phyloP scores from a whole-genome alignment of 495 filamentous ascomycete species.

The Penicilliopsis zonata region DNA sequence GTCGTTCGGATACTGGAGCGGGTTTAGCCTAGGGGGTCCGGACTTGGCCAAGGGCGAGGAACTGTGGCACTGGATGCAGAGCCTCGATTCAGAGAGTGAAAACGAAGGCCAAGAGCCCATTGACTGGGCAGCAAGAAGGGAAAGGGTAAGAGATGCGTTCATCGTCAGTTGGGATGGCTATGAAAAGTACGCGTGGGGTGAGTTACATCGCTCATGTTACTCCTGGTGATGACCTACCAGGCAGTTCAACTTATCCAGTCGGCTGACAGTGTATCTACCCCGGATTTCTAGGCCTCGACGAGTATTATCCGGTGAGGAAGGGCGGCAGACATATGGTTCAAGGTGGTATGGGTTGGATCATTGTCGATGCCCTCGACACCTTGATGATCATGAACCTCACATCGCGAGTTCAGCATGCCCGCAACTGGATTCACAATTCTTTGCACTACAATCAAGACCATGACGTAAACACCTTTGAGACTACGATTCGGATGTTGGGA shows the following conservation, averaged over 20 bases:
- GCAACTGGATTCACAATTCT: slow-evolving; percentile 78
- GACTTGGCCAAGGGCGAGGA: slow-evolving; percentile 17
- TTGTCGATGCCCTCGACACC: slow-evolving; percentile 91
- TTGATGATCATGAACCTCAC: slow-evolving; percentile 98
- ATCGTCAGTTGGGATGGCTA: slow-evolving; percentile 85
- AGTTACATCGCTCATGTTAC: slow-evolving; percentile 10
- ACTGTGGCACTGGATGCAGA: slow-evolving; percentile 31
- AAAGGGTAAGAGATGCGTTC: slow-evolving; percentile 85
- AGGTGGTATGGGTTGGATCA: slow-evolving; percentile 81
- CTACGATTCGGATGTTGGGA: slow-evolving; percentile 94
- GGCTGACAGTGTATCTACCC: slow-evolving; percentile 3
- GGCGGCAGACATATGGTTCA: slow-evolving; percentile 71
- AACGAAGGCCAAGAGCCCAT: slow-evolving; percentile 14
- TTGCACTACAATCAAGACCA: slow-evolving; percentile 83
- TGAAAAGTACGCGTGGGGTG: slow-evolving; percentile 90
- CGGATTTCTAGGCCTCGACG: slow-evolving; percentile 57
- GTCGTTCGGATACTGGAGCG: slow-evolving; percentile 46
- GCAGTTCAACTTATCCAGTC: too few species aligned
- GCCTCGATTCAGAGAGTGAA: slow-evolving; percentile 10
- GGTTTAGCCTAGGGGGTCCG: slow-evolving; percentile 6
- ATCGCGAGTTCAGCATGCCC: slow-evolving; percentile 67
- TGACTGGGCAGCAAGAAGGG: slow-evolving; percentile 61
- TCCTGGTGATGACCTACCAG: too few species aligned
- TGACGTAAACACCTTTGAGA: slow-evolving; percentile 96
- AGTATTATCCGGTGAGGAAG: slow-evolving; percentile 74